Conservation (phyloP, 2,329 filamentous ascomycete species). For the Xylariaceae sp. region DNA sequence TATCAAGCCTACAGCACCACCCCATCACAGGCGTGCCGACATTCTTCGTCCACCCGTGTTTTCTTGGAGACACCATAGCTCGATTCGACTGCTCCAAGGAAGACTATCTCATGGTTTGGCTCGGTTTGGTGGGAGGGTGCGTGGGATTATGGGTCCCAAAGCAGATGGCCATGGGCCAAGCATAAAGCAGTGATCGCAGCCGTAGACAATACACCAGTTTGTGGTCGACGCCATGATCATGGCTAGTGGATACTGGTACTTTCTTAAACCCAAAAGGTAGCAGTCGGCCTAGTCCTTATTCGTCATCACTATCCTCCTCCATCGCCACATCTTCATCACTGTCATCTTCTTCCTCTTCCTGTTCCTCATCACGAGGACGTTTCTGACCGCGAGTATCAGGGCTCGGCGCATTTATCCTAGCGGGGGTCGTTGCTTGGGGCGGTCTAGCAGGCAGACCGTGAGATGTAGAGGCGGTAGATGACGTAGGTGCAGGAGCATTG, state of each 20-base stretch:
- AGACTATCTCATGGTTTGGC: conserved; percentile 85
- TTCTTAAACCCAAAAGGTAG: conserved; percentile 11
- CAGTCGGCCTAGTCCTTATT: conserved; percentile 16
- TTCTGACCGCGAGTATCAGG: conserved; percentile 70
- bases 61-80: conserved; percentile 81
- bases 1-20: conserved; percentile 69
- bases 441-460: conserved; percentile 56
- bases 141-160: conserved; percentile 81
- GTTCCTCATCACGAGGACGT: conserved; percentile 72
- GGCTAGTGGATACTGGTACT: background rate
- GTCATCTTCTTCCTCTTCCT: conserved; percentile 66
- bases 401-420: conserved; percentile 58
- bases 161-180: conserved; percentile 60
- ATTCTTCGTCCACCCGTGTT: conserved; percentile 94
- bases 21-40: conserved; percentile 78
- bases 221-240: background rate
- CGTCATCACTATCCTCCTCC: conserved; percentile 39
- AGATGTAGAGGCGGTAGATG: conserved; percentile 50
- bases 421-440: conserved; percentile 52
- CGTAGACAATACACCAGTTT: background rate
- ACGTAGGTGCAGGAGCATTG: conserved; percentile 66
- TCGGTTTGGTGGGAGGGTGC: conserved; percentile 82
- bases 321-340: conserved; percentile 67
- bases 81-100: conserved; percentile 66
- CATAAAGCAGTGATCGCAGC: conserved; percentile 10